Evolutionary conservation across 148 eudicot genomes (phyloP), one percentile per base, ranked within the genome.

Genomic region (Agrostemma githago): DNA sequence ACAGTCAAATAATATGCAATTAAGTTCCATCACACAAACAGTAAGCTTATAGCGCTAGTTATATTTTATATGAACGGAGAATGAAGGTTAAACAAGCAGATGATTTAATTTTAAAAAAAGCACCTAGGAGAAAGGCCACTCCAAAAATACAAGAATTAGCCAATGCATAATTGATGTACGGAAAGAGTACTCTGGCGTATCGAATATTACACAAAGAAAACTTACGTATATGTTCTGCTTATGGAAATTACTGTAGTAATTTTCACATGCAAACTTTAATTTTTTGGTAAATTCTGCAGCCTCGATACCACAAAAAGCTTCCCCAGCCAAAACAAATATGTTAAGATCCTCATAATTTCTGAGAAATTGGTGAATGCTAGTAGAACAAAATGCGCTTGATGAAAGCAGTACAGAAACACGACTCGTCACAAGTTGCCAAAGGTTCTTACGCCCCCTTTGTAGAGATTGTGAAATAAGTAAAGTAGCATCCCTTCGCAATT

Each of bases 281-380:
- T 90, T 90, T 70, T 81, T 89, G 80, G 92, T 87, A 77, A 92
- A 92, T 66, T 95, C 98, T 74, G 84, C 76, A 72, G 93, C 98
- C 79, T 95, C 87, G 60, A 72, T 77, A 71, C 89, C 97, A 84
- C 93, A 90, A 77, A 95, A 95, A 79, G 98, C 87, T 83, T 95
- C 97, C 74, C 97, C 98, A 73, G 93, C 90, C 84, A 90, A 72
- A 79, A 92, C 82, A 75, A 90, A 95, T 71, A 88, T 76, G 66
- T 83, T 84, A 72, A 95, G 79, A 79, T 95, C 97, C 82, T 95
- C 97, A 83, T 92, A 95, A 79, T 85, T 86, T 87, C 83, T 88
- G 74, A 95, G 84, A 73, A 92, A 95, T 78, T 95, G 96, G 76
- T 95, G 97, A 82, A 90, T 92, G 83, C 98, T 95, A 17, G 96